These are phyloP conservation scores for Elsinoe batatas DNA, from an alignment of 2,329 filamentous ascomycete species.

Conservation along the genomic window DNA sequence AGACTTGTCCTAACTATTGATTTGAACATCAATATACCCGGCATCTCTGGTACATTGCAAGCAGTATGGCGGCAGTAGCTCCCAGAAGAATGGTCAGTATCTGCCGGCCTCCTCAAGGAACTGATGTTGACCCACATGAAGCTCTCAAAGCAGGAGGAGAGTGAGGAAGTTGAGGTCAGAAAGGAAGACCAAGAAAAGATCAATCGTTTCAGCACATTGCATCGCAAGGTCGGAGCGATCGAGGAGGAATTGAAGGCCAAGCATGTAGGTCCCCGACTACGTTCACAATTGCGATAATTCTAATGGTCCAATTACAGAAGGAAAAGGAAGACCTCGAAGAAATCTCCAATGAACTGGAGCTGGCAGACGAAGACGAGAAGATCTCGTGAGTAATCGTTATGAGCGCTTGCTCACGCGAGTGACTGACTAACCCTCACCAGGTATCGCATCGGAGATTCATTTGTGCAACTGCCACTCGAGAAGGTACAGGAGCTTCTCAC, in stretches of 20 bases:
- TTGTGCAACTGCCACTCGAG: slow-evolving; percentile 73
- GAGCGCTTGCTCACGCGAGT: neutral
- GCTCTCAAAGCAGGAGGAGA: slow-evolving; percentile 92
- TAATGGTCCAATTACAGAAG: slow-evolving; percentile 51
- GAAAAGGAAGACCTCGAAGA: slow-evolving; percentile 98
- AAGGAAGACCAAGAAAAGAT: slow-evolving; percentile 98
- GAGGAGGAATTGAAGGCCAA: slow-evolving; percentile 75
- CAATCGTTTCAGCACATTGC: slow-evolving; percentile 91
- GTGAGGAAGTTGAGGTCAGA: slow-evolving; percentile 84
- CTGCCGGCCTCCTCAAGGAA: neutral
- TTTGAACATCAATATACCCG: too few relatives aligned
- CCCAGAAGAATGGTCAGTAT: slow-evolving; percentile 34
- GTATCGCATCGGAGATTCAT: slow-evolving; percentile 94
- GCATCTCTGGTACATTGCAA: neutral
- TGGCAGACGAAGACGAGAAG: slow-evolving; percentile 88
- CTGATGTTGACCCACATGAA: slow-evolving; percentile 30
- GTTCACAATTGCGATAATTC: too few relatives aligned
- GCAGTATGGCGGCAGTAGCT: slow-evolving; percentile 13
- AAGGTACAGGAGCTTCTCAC: slow-evolving; percentile 81
- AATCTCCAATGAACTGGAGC: slow-evolving; percentile 78
- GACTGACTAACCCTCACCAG: slow-evolving; percentile 36
- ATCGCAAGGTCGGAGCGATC: slow-evolving; percentile 70
- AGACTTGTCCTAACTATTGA: too few relatives aligned
- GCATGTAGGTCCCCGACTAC: slow-evolving; percentile 48
- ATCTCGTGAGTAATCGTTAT: slow-evolving; percentile 64